phyloP scores from a whole-genome alignment of 768 basidiomycete genomes.

The Rhizopogon roseolus region DNA sequence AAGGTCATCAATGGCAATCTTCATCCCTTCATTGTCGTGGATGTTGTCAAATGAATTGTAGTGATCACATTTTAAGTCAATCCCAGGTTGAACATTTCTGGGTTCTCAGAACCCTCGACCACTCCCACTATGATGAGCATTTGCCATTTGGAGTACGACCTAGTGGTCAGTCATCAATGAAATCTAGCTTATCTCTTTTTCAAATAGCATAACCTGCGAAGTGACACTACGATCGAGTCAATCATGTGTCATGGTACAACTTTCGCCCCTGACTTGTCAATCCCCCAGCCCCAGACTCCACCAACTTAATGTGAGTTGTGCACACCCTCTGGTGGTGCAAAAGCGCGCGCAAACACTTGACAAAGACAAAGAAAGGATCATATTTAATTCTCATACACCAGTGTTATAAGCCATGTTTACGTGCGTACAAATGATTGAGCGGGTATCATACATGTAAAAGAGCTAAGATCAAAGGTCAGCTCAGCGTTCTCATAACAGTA shows the following conservation, averaged over 20 bases:
- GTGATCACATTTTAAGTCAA: too few species aligned
- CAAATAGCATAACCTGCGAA: not conserved
- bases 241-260: too few species aligned
- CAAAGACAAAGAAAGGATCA: not conserved
- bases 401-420: not conserved
- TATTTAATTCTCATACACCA: not conserved
- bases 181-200: not conserved
- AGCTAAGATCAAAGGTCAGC: conserved; percentile 9
- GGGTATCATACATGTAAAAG: conserved; percentile 23
- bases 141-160: not conserved
- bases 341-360: not conserved
- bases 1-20: too few species aligned
- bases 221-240: not conserved
- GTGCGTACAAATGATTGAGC: conserved; percentile 27
- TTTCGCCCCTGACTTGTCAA: too few species aligned
- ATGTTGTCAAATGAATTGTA: too few species aligned
- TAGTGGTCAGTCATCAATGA: not conserved
- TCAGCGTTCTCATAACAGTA: conserved; percentile 6
- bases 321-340: not conserved
- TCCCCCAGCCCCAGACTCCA: too few species aligned
- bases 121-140: not conserved
- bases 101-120: not conserved
- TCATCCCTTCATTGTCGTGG: too few species aligned
- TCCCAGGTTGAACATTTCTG: not conserved
- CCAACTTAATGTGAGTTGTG: too few species aligned